phyloP scores from a whole-genome alignment of 805 yeast species.

The Candida maesae region DNA sequence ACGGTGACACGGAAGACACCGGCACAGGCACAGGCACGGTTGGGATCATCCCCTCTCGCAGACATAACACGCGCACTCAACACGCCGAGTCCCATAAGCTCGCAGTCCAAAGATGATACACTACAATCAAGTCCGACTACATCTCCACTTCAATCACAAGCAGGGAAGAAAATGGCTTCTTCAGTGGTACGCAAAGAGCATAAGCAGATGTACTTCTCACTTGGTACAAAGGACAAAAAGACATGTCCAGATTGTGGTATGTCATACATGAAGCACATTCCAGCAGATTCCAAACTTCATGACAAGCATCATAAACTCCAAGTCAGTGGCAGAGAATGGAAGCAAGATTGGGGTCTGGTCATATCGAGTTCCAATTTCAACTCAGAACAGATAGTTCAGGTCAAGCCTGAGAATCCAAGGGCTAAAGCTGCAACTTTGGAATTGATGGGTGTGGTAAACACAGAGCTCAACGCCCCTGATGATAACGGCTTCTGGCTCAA shows the following conservation, averaged over 20 bases:
- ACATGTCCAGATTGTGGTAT: slow-evolving; percentile 51
- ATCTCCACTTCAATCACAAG: slow-evolving; percentile 7
- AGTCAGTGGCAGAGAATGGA: slow-evolving; percentile 49
- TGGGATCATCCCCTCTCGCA: neutral
- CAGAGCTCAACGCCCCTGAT: slow-evolving; percentile 57
- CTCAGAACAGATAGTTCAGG: slow-evolving; percentile 33
- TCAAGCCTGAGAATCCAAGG: slow-evolving; percentile 28
- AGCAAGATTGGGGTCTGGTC: slow-evolving; percentile 31
- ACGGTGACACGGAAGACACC: too few relatives aligned
- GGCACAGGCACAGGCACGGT: neutral
- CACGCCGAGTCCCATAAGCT: slow-evolving; percentile 13
- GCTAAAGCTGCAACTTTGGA: slow-evolving; percentile 36
- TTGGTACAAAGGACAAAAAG: slow-evolving; percentile 17
- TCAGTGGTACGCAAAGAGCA: neutral
- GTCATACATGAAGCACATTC: slow-evolving; percentile 43
- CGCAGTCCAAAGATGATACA: slow-evolving; percentile 1
- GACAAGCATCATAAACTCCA: slow-evolving; percentile 42
- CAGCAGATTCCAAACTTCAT: slow-evolving; percentile 45
- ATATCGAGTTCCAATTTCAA: neutral
- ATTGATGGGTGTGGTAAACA: slow-evolving; percentile 51
- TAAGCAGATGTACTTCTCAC: slow-evolving; percentile 18
- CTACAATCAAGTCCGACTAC: slow-evolving; percentile 9
- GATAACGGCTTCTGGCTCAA: slow-evolving; percentile 38
- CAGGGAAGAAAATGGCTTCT: neutral
- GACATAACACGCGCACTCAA: slow-evolving; percentile 2